Conservation (phyloP, 805 yeast genomes). For the Saturnispora saitoi region DNA sequence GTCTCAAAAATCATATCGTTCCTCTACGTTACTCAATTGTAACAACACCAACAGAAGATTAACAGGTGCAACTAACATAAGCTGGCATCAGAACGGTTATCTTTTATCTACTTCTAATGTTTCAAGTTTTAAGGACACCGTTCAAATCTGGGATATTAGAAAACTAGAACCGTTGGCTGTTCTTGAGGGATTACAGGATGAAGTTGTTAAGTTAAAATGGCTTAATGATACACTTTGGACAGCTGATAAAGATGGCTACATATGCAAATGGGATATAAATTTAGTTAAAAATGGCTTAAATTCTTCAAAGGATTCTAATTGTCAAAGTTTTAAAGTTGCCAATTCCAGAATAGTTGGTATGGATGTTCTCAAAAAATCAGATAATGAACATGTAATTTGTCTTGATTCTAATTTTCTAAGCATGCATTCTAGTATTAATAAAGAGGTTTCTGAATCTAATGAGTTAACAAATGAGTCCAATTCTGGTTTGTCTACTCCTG, state of each 20-base stretch:
- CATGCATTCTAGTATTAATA: conserved; percentile 31
- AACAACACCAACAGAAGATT: not conserved
- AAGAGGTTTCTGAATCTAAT: not conserved
- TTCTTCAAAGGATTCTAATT: not conserved
- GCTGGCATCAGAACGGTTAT: conserved; percentile 58
- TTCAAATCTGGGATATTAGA: conserved; percentile 71
- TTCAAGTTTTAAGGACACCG: conserved; percentile 30
- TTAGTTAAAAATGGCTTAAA: conserved; percentile 4
- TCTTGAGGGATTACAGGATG: conserved; percentile 48
- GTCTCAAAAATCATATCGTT: not conserved
- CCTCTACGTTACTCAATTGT: not conserved
- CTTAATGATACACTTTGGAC: conserved; percentile 36
- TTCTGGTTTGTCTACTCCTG: not conserved
- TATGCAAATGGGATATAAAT: conserved; percentile 47
- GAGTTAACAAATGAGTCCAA: not conserved
- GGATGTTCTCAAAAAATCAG: conserved; percentile 27
- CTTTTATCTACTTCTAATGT: conserved; percentile 46
- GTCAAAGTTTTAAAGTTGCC: conserved; percentile 22
- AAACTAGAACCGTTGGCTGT: conserved; percentile 42
- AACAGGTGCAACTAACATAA: conserved; percentile 34
- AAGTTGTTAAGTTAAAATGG: conserved; percentile 57
- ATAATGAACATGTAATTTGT: conserved; percentile 33
- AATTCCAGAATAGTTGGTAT: conserved; percentile 40
- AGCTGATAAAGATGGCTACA: conserved; percentile 56
- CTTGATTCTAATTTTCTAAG: conserved; percentile 51